Percentiles rank a stretch among this genome's conserved stretches.
These are phyloP conservation scores for Inga oerstediana DNA, from an alignment of 306 rosid genomes.

Conservation along the genomic window DNA sequence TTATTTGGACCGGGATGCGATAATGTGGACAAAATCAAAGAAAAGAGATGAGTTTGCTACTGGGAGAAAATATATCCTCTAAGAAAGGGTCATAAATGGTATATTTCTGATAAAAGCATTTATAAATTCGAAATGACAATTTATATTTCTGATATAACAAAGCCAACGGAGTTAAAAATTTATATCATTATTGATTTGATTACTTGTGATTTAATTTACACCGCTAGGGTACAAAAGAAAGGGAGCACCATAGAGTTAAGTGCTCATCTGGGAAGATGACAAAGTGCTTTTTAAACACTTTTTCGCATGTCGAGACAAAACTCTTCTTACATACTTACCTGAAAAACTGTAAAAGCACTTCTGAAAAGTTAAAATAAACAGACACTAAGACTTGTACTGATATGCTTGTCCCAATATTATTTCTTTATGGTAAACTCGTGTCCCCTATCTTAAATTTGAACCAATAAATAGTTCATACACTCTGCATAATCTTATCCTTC, in stretches of 20 bases:
- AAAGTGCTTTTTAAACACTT: no score
- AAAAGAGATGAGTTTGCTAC: background rate
- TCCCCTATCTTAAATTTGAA: background rate
- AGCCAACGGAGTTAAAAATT: background rate
- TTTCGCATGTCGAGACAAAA: no score
- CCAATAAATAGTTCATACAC: background rate
- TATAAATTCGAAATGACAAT: background rate
- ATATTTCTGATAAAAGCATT: background rate
- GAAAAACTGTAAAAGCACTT: no score
- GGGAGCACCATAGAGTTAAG: background rate
- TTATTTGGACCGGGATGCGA: background rate
- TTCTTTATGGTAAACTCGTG: background rate
- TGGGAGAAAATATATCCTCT: background rate
- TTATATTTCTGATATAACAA: background rate
- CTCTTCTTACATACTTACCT: no score
- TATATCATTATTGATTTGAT: background rate
- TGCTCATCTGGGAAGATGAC: no score
- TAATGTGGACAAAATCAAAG: conserved; percentile 3
- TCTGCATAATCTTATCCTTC: conserved; percentile 2
- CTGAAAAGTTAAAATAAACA: no score
- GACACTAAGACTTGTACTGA: background rate
- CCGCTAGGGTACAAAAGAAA: background rate
- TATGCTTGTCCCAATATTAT: background rate
- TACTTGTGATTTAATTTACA: background rate
- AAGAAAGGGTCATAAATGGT: background rate